Evolutionary conservation across 768 basidiomycete species (phyloP), one percentile per base, ranked within the genome.

Genomic region (Collybia nuda): DNA sequence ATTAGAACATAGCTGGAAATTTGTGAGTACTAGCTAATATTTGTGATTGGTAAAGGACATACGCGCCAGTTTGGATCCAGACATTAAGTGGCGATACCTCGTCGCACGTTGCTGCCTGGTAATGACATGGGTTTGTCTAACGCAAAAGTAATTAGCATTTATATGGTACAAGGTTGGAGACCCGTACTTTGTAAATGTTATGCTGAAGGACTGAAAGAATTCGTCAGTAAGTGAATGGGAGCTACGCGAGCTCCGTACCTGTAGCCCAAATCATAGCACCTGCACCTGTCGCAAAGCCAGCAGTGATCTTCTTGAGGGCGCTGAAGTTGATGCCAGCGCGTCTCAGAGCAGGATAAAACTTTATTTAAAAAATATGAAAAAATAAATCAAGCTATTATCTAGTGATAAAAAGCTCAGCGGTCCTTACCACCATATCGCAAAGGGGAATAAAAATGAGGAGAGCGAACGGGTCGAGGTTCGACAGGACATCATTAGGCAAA

Each of bases 381-480:
- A 32, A 14, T 5, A 32, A 2, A 32, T 9, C 9, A 14, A 32
- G 14, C 9, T 32, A 32, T 14, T 3, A 32, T 32, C 3, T 26
- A 26, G 7, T 26, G 24, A 7, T 7, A 26, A 26, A 4, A 26
- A 26, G 3, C 24, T 26, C 19, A 28, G 28, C 12, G 3, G n/a
- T 24, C 59, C 58, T 49, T 62, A 80, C 80, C 37, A 85, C 44
- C 5, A 78, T 52, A 65, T 89, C 87, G 52, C 72, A 85, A 46
- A 89, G 73, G 22, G 86, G 86, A 49, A 88, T 88, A 59, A 80
- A 81, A 53, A 91, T 85, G 59, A 92, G 80, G 50, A 92, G 75
- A 5, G 85, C 81, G 47, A 91, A 67, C 5, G 90, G 89, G 57
- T 91, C 86, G 44, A 90, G 71, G 65, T 90, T 91, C 47, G 86